Evolutionary conservation across 225 moss, liverwort and hornwort genomes (phyloP).

Genomic region (Straminergon stramineum): DNA sequence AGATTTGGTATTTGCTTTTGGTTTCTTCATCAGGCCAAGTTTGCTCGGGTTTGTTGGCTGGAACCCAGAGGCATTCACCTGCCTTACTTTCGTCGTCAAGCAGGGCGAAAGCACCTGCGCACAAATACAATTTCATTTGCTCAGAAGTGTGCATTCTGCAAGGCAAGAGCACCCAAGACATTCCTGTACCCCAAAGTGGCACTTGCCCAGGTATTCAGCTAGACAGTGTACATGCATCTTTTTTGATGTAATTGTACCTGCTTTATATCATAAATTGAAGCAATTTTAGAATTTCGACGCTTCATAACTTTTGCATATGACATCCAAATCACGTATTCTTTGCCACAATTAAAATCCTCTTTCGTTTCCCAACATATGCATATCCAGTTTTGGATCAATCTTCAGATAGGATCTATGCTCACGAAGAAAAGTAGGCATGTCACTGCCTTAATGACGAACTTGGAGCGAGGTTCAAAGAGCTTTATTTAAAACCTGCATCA

Average conservation of each 20-base stretch:
- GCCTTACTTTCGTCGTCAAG: constrained; percentile 12
- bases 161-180: neutral
- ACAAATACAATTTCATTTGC: neutral
- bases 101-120: constrained; percentile 1
- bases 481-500: neutral
- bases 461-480: neutral
- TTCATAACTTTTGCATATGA: too few relatives aligned
- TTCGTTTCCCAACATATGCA: neutral
- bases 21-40: constrained; percentile 9
- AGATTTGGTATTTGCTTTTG: neutral
- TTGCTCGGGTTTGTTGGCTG: neutral
- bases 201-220: neutral
- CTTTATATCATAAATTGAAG: neutral
- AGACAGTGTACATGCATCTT: neutral
- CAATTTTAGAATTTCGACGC: neutral
- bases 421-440: neutral
- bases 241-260: neutral
- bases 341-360: neutral
- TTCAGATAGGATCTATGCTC: neutral
- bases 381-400: neutral
- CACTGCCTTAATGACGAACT: neutral
- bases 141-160: too few relatives aligned
- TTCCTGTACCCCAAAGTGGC: neutral
- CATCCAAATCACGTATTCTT: neutral
- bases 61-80: constrained; percentile 14